Conservation (phyloP, 148 eudicot species). For the Dysphania ambrosioides region DNA sequence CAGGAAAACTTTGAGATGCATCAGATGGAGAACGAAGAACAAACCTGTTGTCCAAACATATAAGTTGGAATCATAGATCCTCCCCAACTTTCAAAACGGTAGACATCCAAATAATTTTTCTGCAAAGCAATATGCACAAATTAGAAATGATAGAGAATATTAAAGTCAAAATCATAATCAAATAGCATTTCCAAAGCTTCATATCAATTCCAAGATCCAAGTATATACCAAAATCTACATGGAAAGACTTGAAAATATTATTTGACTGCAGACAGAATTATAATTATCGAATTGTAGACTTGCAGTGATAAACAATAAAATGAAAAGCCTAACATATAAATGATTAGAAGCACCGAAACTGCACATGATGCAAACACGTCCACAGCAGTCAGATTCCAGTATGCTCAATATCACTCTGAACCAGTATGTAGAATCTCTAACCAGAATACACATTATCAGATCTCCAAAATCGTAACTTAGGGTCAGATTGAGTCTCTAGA, state of each 20-base stretch:
- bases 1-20: constrained; percentile 2
- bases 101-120: constrained; percentile 93
- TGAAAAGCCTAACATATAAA: neutral
- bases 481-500: neutral
- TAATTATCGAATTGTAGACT: neutral
- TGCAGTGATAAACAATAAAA: neutral
- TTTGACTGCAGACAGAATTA: neutral
- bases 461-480: too few relatives aligned
- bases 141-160: constrained; percentile 18
- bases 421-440: neutral
- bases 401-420: neutral
- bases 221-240: neutral
- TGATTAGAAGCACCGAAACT: neutral
- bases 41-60: constrained; percentile 78
- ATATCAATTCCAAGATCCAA: neutral
- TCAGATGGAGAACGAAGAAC: constrained; percentile 3
- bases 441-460: neutral
- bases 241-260: neutral
- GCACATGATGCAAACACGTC: neutral
- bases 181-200: neutral
- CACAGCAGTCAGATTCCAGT: neutral
- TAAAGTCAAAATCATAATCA: neutral
- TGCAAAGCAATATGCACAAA: constrained; percentile 34
- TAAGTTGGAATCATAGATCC: constrained; percentile 83
- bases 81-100: constrained; percentile 88